Evolutionary conservation across 1,139 yeast genomes (phyloP).

Genomic region (Yamadazyma mexicana): DNA sequence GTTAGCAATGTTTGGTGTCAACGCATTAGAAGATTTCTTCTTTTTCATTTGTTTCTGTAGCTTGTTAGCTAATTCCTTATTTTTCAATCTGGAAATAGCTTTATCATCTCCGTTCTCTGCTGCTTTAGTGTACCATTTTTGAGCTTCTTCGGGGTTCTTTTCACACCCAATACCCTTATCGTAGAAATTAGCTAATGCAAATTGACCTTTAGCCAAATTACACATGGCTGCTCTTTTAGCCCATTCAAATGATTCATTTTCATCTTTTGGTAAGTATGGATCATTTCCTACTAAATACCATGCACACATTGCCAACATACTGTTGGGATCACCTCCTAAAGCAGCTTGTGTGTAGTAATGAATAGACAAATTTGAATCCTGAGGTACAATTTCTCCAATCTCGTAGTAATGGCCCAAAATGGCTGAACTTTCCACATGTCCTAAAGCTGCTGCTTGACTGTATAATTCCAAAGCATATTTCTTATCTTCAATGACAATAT

Average conservation of each 20-base stretch:
- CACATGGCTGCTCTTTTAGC: conserved; percentile 80
- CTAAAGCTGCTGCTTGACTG: conserved; percentile 86
- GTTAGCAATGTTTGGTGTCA: conserved; percentile 6
- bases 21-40: conserved; percentile 15
- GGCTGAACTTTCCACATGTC: conserved; percentile 79
- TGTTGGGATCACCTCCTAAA: conserved; percentile 78
- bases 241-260: conserved; percentile 91
- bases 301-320: conserved; percentile 94
- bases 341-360: conserved; percentile 95
- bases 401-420: conserved; percentile 84
- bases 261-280: conserved; percentile 76
- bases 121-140: conserved; percentile 74
- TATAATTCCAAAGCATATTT: conserved; percentile 85
- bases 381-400: conserved; percentile 75
- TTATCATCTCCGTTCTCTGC: conserved; percentile 73
- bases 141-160: conserved; percentile 55
- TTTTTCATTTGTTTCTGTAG: conserved; percentile 31
- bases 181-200: conserved; percentile 79
- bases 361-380: conserved; percentile 80
- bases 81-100: conserved; percentile 45
- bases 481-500: conserved; percentile 79
- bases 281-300: conserved; percentile 95
- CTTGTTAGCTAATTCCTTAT: conserved; percentile 32
- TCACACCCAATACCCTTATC: conserved; percentile 89
- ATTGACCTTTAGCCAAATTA: conserved; percentile 81